phyloP scores from a whole-genome alignment of 2,329 filamentous ascomycete species.

The Pyrenophora teres region DNA sequence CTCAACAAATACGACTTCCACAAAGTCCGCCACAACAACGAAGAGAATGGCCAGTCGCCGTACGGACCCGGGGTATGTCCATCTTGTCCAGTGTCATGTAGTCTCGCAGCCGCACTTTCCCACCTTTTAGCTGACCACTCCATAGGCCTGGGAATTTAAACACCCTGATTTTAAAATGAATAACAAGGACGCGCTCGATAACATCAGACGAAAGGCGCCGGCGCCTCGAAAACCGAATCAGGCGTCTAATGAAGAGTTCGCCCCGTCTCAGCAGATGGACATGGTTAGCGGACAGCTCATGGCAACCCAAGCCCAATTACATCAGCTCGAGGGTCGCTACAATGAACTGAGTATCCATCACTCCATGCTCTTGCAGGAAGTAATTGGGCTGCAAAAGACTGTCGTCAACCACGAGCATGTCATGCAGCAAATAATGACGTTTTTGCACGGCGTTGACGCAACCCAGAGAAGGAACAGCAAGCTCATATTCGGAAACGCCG shows the following conservation, averaged over 20 bases:
- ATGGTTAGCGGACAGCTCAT: slow-evolving; percentile 85
- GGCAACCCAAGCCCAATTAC: slow-evolving; percentile 90
- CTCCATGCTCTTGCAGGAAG: slow-evolving; percentile 66
- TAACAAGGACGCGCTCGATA: slow-evolving; percentile 94
- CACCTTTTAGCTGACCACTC: slow-evolving; percentile 17
- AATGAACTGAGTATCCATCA: slow-evolving; percentile 74
- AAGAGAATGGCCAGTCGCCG: slow-evolving; percentile 79
- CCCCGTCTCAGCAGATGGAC: slow-evolving; percentile 85
- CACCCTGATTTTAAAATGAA: slow-evolving; percentile 95
- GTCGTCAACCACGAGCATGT: slow-evolving; percentile 73
- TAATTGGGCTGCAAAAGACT: slow-evolving; percentile 69
- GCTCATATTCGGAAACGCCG: slow-evolving; percentile 47
- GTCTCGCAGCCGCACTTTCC: neutral
- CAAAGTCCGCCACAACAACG: slow-evolving; percentile 91
- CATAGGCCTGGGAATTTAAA: slow-evolving; percentile 91
- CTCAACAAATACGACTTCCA: slow-evolving; percentile 98
- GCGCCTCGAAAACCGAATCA: slow-evolving; percentile 75
- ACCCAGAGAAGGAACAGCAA: slow-evolving; percentile 66
- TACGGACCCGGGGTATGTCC: slow-evolving; percentile 74
- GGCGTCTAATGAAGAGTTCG: slow-evolving; percentile 65
- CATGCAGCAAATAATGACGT: slow-evolving; percentile 73
- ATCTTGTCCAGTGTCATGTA: neutral
- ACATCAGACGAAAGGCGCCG: slow-evolving; percentile 93
- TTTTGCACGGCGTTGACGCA: slow-evolving; percentile 67
- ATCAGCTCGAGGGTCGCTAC: slow-evolving; percentile 82